phyloP scores from a whole-genome alignment of 2,329 filamentous ascomycete species.

The Fusarium siculi region DNA sequence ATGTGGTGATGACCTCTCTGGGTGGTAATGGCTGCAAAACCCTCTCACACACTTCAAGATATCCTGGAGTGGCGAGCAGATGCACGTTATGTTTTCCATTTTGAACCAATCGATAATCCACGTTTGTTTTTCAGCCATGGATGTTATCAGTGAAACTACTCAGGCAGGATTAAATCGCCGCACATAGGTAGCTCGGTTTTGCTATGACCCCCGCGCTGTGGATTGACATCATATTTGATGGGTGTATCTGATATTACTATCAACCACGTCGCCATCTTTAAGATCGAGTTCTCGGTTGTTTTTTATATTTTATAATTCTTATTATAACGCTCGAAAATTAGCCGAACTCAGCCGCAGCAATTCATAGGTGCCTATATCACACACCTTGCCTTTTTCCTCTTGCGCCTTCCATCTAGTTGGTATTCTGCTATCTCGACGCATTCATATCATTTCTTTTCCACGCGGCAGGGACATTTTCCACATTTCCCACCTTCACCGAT shows the following conservation, averaged over 20 bases:
- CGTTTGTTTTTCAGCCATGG: neutral
- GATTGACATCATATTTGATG: conserved; percentile 35
- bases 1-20: conserved; percentile 12
- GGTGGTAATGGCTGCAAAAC: neutral
- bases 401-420: neutral
- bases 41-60: neutral
- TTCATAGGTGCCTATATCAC: neutral
- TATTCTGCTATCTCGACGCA: conserved; percentile 3
- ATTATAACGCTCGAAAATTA: neutral
- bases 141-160: conserved; percentile 12
- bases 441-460: neutral
- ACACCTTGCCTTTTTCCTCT: neutral
- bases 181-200: conserved; percentile 3
- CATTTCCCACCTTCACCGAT: neutral
- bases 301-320: neutral
- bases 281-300: neutral
- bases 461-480: neutral
- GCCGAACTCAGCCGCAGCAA: neutral
- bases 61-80: conserved; percentile 13
- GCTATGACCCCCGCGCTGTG: conserved; percentile 12
- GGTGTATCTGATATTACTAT: neutral
- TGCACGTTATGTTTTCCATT: neutral
- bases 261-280: neutral
- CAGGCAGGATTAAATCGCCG: neutral
- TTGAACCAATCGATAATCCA: conserved; percentile 22